These are phyloP conservation scores for Ceratorhiza oryzae-sativae DNA, from an alignment of 1,284 basidiomycete genomes.

Conservation along the genomic window DNA sequence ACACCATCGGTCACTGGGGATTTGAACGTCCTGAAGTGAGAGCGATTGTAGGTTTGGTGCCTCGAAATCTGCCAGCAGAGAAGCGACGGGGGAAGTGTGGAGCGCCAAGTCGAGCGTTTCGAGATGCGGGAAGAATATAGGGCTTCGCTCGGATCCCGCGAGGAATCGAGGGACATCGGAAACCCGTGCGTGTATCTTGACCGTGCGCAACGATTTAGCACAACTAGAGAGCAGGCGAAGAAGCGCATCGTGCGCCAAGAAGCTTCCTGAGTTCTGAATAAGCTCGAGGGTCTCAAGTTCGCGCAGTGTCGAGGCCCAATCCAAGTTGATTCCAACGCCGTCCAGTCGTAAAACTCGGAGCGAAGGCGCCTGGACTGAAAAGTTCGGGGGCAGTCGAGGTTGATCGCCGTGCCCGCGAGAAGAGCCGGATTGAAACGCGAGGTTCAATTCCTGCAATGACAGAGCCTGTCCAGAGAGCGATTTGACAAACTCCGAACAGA, in stretches of 20 bases:
- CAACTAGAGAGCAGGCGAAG: constrained; percentile 23
- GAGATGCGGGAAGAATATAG: constrained; percentile 23
- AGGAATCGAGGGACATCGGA: background rate
- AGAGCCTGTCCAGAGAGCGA: constrained; percentile 23
- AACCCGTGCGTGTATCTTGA: constrained; percentile 32
- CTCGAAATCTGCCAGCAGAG: constrained; percentile 33
- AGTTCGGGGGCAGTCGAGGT: constrained; percentile 32
- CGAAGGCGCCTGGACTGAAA: constrained; percentile 33
- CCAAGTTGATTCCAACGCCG: constrained; percentile 27
- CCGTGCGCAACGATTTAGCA: constrained; percentile 20
- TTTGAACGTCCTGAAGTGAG: constrained; percentile 30
- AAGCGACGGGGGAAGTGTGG: constrained; percentile 33
- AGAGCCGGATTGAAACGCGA: constrained; percentile 28
- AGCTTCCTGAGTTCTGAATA: constrained; percentile 22
- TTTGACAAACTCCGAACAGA: constrained; percentile 34
- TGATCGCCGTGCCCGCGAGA: constrained; percentile 29
- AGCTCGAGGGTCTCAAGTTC: constrained; percentile 29
- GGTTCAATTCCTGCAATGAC: constrained; percentile 18
- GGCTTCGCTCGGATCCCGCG: background rate
- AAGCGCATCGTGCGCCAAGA: constrained; percentile 24
- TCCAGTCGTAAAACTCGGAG: constrained; percentile 22
- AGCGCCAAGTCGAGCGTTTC: constrained; percentile 33
- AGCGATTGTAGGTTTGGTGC: constrained; percentile 30
- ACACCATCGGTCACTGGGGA: constrained; percentile 39
- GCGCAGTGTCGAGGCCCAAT: constrained; percentile 26